phyloP scores from a whole-genome alignment of 306 rosid species.

The Sicyos edulis region DNA sequence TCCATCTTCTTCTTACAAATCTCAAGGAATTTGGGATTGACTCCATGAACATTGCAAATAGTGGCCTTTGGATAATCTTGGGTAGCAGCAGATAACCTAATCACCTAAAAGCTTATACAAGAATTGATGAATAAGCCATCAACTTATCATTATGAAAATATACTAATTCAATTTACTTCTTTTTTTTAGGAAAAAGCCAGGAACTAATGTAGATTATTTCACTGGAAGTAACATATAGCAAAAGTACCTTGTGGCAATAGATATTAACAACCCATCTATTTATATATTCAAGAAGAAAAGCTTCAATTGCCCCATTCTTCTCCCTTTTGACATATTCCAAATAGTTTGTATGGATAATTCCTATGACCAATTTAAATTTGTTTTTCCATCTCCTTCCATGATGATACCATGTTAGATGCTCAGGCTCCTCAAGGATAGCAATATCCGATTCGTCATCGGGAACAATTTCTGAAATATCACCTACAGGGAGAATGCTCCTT shows the following conservation, averaged over 20 bases:
- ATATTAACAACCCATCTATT: slow-evolving; percentile 87
- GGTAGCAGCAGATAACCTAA: slow-evolving; percentile 91
- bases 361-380: slow-evolving; percentile 68
- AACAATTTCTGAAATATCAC: slow-evolving; percentile 85
- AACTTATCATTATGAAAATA: background rate
- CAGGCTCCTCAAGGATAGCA: slow-evolving; percentile 98
- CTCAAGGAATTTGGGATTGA: slow-evolving; percentile 87
- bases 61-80: slow-evolving; percentile 73
- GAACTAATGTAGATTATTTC: background rate
- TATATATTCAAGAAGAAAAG: slow-evolving; percentile 58
- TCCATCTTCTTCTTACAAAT: slow-evolving; percentile 65
- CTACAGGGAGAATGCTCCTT: slow-evolving; percentile 88
- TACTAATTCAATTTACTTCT: background rate
- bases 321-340: slow-evolving; percentile 95
- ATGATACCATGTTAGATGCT: slow-evolving; percentile 94
- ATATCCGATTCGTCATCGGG: slow-evolving; percentile 76
- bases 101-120: slow-evolving; percentile 51
- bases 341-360: slow-evolving; percentile 92
- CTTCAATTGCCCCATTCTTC: slow-evolving; percentile 67
- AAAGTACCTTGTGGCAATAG: slow-evolving; percentile 84
- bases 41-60: slow-evolving; percentile 92
- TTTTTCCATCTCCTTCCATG: slow-evolving; percentile 97
- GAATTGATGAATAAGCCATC: slow-evolving; percentile 24
- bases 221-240: background rate
- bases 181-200: background rate